phyloP scores from a whole-genome alignment of 2,329 filamentous ascomycete genomes.

The Cadophora sp. region DNA sequence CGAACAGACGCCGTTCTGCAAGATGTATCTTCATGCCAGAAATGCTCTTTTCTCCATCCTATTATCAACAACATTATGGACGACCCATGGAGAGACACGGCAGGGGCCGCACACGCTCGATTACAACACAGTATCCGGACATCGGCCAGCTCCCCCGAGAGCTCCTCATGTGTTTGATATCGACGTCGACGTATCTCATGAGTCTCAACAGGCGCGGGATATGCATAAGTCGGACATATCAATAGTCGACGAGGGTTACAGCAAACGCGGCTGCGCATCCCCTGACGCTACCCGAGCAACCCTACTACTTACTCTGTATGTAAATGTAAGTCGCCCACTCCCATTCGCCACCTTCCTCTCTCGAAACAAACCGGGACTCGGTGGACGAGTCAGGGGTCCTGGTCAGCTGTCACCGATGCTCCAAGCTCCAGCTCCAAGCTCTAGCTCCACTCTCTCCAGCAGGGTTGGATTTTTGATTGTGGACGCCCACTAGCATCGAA shows the following conservation, averaged over 20 bases:
- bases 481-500: slow-evolving; percentile 13
- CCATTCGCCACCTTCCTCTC: slow-evolving; percentile 16
- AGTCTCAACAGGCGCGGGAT: slow-evolving; percentile 18
- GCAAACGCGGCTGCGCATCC: slow-evolving; percentile 17
- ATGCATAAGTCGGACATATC: slow-evolving; percentile 1
- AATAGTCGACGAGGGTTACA: not conserved
- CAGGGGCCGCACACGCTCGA: slow-evolving; percentile 18
- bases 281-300: slow-evolving; percentile 11
- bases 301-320: not conserved
- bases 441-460: slow-evolving; percentile 2
- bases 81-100: slow-evolving; percentile 22
- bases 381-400: slow-evolving; percentile 1
- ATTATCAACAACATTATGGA: slow-evolving; percentile 4
- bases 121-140: not conserved
- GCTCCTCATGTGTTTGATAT: slow-evolving; percentile 1
- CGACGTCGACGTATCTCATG: slow-evolving; percentile 1
- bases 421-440: slow-evolving; percentile 7
- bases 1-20: not conserved
- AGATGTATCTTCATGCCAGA: not conserved
- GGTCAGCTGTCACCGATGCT: slow-evolving; percentile 10
- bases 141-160: not conserved
- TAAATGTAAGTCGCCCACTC: slow-evolving; percentile 2
- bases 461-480: slow-evolving; percentile 4
- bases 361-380: slow-evolving; percentile 5
- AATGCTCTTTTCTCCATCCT: slow-evolving; percentile 5